Base-by-base conservation (phyloP, 2,329 filamentous ascomycete genomes). In the Fusarium citri region DNA sequence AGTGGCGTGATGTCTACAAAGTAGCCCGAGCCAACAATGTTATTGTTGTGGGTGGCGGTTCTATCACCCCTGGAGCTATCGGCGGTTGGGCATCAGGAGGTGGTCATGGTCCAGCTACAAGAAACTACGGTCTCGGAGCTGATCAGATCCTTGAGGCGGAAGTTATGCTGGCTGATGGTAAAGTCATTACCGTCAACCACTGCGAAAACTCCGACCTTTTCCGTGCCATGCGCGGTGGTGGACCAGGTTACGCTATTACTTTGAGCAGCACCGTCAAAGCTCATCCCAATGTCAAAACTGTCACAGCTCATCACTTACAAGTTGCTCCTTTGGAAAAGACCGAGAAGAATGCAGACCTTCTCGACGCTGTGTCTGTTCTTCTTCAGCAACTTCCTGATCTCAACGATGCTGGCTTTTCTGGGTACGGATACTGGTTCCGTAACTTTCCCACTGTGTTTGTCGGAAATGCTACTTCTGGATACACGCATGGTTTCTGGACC, bases 1-100 rank as follows among this genome's bases (percentile, higher is more conserved):
- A 69, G 3, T 69, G 67, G 67, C 67, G 67, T 3, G 62, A 69
- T 22, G 67, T 69, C 0, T 70, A 70, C 49, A 59, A 70, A 18
- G 53, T 70, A 0, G 67, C 67, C 5, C 20, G 67, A 37, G 62
- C 58, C 14, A 69, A 59, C 1, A 64, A 59, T 40, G 57, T 67
- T 2, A 69, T 69, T 4, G 66, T 62, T 1, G 67, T 69, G 11
- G 67, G 67, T 2, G 67, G 67, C 1, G 67, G 67, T 12, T 66
- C 67, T 8, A 37, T 70, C 12, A 54, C 67, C 2, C 67, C 67
- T 3, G 66, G 67, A 41, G 67, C 67, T 6, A 69, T 69, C 0
- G 67, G 67, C 3, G 67, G 67, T 2, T 69, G 55, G 42, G 66
- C 66, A 23, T 69, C 67, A 1, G 67, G 67, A 14, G 67, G 67